Base-by-base conservation (phyloP, 768 basidiomycete genomes). In the Cubamyces sp. region DNA sequence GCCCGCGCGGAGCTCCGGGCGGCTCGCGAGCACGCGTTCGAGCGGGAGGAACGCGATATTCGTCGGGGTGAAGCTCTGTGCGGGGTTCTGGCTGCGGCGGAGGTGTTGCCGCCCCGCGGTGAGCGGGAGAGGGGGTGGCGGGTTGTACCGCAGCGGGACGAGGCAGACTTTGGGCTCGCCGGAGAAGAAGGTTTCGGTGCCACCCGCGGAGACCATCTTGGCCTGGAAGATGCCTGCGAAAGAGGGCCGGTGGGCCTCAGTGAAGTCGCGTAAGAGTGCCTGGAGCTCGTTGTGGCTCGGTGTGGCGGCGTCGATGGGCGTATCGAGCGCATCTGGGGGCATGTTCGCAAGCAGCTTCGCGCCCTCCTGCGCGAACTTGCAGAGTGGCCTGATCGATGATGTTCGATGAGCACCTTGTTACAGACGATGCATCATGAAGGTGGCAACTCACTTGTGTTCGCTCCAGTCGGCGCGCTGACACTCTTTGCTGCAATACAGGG, bases 401-500 rank as follows among this genome's bases (percentile, higher is more conserved):
- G 9, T 34, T 34, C 34, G 23, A 26, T 54, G 21, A 26, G 40
- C 19, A 30, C 28, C 8, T n/a, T n/a, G n/a, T n/a, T n/a, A n/a
- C n/a, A n/a, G n/a, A n/a, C n/a, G n/a, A n/a, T n/a, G n/a, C n/a
- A n/a, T n/a, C n/a, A n/a, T n/a, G n/a, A n/a, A n/a, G n/a, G n/a
- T n/a, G n/a, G 34, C 5, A 6, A 55, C 54, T 6, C 28, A 55
- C 54, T 45, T 55, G 54, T 55, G 54, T 43, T 19, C 25, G 12
- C 42, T 42, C 54, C 54, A 55, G 14, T 40, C 41, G 23, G 54
- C 54, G 25, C 45, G 42, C 39, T 55, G 54, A 28, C 54, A 55
- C 8, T 43, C 25, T 12, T 42, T 26, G 54, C 54, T 30, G 54
- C 54, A 55, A 42, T 55, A 55, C 11, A 55, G 19, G 2, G 42